These are phyloP conservation scores for Saccharum hybrid DNA, from an alignment of 202 grass and related monocot genomes.

Conservation along the genomic window DNA sequence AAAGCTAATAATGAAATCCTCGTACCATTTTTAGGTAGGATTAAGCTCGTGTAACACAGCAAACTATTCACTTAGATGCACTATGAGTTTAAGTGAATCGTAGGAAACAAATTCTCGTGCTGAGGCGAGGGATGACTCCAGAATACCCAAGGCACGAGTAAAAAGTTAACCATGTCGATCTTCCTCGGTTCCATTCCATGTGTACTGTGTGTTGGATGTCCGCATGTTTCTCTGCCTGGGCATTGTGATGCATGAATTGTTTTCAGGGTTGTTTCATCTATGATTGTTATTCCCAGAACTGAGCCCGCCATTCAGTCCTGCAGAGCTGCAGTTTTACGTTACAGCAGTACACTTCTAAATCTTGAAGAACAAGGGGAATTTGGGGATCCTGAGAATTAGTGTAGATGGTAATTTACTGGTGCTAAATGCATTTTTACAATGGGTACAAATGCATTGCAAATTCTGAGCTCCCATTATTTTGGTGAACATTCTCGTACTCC, in stretches of 20 bases:
- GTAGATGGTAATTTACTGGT: not conserved
- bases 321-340: not conserved
- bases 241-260: not conserved
- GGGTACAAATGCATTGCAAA: not conserved
- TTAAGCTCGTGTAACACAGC: constrained; percentile 43
- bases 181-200: not conserved
- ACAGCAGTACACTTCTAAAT: not conserved
- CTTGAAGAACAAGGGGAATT: not conserved
- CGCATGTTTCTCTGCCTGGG: not conserved
- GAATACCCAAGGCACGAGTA: not conserved
- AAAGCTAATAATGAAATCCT: constrained; percentile 31
- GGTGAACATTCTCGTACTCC: not conserved
- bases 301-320: too few species aligned
- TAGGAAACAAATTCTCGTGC: constrained; percentile 34
- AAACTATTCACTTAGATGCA: constrained; percentile 18
- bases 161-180: not conserved
- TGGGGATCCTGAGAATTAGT: not conserved
- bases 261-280: not conserved
- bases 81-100: constrained; percentile 26
- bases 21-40: constrained; percentile 30
- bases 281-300: not conserved
- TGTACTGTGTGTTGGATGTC: not conserved
- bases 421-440: not conserved
- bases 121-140: not conserved
- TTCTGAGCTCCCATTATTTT: not conserved